These are phyloP conservation scores for Acanthamoeba divionensis DNA, from an alignment of 208 protist species.

Conservation along the genomic window DNA sequence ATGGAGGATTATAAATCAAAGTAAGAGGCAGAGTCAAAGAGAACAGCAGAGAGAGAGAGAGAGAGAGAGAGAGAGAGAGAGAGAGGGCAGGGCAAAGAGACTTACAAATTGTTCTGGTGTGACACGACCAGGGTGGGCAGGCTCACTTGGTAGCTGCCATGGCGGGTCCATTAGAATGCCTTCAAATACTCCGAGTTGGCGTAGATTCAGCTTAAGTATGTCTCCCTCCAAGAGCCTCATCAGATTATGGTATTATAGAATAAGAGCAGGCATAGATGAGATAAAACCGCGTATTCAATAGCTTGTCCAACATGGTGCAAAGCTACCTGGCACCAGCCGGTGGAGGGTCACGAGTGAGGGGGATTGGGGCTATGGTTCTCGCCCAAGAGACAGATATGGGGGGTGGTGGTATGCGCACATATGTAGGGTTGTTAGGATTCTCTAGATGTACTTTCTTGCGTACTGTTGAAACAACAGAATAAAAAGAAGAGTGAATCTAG, in stretches of 20 bases:
- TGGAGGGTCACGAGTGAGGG: too few relatives aligned
- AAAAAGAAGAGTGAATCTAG: background rate
- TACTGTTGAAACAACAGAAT: background rate
- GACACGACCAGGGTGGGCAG: background rate
- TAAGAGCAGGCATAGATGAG: too few relatives aligned
- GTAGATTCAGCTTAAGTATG: background rate
- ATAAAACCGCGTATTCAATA: too few relatives aligned
- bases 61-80: background rate
- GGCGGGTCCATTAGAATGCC: slow-evolving; percentile 67
- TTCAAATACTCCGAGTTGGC: slow-evolving; percentile 40
- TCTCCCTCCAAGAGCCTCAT: background rate
- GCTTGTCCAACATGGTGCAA: too few relatives aligned
- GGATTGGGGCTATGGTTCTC: background rate
- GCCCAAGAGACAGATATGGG: background rate
- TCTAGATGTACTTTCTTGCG: background rate
- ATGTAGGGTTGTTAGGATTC: background rate
- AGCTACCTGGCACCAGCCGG: too few relatives aligned
- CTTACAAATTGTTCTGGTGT: slow-evolving; percentile 11
- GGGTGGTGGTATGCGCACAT: slow-evolving; percentile 16
- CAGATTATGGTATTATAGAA: too few relatives aligned
- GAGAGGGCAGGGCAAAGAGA: background rate
- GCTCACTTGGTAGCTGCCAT: background rate
- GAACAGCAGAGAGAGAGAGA: background rate
- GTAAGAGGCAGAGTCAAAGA: background rate
- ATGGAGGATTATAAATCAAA: background rate